Base-by-base conservation (phyloP, 495 filamentous ascomycete species). In the Podospora tetraspora region DNA sequence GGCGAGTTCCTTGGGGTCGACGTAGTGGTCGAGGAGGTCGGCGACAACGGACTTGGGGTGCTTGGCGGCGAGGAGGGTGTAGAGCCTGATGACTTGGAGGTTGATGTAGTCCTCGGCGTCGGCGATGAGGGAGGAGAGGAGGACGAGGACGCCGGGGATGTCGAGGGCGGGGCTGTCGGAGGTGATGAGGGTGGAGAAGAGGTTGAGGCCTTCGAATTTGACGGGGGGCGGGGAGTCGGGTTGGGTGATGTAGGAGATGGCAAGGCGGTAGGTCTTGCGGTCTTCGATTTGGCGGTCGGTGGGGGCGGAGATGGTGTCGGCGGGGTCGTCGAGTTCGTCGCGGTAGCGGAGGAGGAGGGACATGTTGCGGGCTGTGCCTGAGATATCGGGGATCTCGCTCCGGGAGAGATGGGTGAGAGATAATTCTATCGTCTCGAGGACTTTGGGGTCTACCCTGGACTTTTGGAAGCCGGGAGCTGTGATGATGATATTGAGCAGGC, bases 61-160 rank as follows among this genome's bases (percentile, higher is more conserved):
- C 19, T 79, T 79, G 57, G 84, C 80, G 3, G 90, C 86, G 10
- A 94, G 76, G n/a, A 84, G 85, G 1, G 86, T 85, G 63, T 92
- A 86, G 2, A 90, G 79, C 65, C 89, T 88, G 71, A 93, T 87
- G 23, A 86, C 85, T 43, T 87, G 88, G 6, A 93, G 80, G 70
- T 92, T 92, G 65, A 92, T 86, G 74, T 89, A 94, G 68, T 91
- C 89, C 61, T 94, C 92, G 30, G 82, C 81, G 68, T 91, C 89
- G 61, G 84, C 85, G 4, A 93, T 81, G 8, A 93, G 80, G 0
- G 86, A 87, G 1, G 91, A 81, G 8, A 93, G 81, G 0, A 94
- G 83, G 1, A 88, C 84, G 3, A 90, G 75, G 1, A 90, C 89
- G 19, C 86, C 84, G 0, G 87, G 87, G 23, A 93, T 87, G 73